Evolutionary conservation across 352 stramenopile species (phyloP).

Genomic region (Globisporangium nodosum): DNA sequence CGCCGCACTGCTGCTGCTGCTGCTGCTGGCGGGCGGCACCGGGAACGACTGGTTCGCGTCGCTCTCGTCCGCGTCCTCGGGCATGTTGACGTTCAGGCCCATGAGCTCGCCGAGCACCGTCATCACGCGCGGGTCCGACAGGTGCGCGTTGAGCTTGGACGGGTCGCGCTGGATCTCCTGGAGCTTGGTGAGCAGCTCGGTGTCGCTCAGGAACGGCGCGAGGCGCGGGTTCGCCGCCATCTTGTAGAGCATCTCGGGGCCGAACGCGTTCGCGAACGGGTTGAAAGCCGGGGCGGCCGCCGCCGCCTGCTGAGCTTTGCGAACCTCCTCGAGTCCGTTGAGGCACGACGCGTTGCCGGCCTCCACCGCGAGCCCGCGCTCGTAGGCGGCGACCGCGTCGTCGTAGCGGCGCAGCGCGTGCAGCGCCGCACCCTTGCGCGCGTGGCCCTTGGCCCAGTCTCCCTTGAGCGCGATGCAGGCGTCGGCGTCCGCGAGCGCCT

Average conservation of each 20-base stretch:
- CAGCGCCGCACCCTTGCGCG: constrained; percentile 95
- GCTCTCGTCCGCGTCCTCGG: constrained; percentile 44
- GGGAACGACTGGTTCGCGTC: constrained; percentile 14
- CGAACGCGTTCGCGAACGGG: constrained; percentile 89
- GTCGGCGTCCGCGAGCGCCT: constrained; percentile 96
- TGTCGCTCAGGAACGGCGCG: constrained; percentile 88
- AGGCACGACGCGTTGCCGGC: constrained; percentile 89
- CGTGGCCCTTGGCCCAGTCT: constrained; percentile 97
- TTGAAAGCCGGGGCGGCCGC: constrained; percentile 42
- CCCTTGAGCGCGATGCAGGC: constrained; percentile 93
- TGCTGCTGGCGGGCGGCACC: constrained; percentile 10
- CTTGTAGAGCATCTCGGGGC: constrained; percentile 94
- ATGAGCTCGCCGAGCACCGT: constrained; percentile 84
- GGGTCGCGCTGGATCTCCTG: constrained; percentile 75
- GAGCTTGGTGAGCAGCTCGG: constrained; percentile 82
- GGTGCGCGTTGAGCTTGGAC: constrained; percentile 68
- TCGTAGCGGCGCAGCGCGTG: constrained; percentile 90
- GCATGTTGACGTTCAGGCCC: constrained; percentile 76
- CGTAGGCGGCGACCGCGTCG: constrained; percentile 80
- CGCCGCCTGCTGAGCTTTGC: constrained; percentile 79
- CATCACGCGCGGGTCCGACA: constrained; percentile 83
- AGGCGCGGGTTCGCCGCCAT: constrained; percentile 89
- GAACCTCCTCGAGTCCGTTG: constrained; percentile 92
- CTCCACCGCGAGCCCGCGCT: constrained; percentile 88
- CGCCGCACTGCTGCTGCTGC: constrained; percentile 8